phyloP scores from a whole-genome alignment of 192 early-diverging fungal species.

The Gaertneriomyces semiglobifer region DNA sequence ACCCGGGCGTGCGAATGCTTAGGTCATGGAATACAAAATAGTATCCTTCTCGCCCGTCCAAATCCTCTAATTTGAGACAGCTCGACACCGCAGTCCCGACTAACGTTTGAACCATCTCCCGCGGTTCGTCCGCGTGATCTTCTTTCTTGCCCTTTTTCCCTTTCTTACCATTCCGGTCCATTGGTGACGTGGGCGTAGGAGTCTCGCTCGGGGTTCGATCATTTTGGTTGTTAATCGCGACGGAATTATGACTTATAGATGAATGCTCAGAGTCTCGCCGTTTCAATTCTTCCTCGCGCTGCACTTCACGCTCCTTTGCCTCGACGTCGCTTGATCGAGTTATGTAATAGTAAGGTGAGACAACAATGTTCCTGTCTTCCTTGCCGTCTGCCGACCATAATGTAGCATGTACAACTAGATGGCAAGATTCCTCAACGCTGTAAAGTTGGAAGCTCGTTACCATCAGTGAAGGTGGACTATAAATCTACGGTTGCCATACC shows the following conservation, averaged over 20 bases:
- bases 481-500: background rate
- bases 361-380: constrained; percentile 27
- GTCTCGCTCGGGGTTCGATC: background rate
- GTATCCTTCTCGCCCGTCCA: constrained; percentile 29
- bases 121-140: background rate
- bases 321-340: constrained; percentile 11
- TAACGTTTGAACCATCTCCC: constrained; percentile 30
- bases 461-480: background rate
- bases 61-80: constrained; percentile 26
- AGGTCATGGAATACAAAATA: constrained; percentile 54
- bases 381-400: constrained; percentile 20
- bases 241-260: background rate
- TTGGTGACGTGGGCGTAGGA: no score
- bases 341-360: constrained; percentile 26
- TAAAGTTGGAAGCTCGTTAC: background rate
- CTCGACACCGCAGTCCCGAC: constrained; percentile 27
- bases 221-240: background rate
- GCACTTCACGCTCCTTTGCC: background rate
- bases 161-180: background rate
- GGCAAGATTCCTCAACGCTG: constrained; percentile 16
- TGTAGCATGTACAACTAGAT: constrained; percentile 23
- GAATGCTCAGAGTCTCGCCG: background rate
- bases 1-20: constrained; percentile 39
- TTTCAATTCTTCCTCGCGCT: background rate
- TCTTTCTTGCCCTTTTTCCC: background rate